phyloP scores from a whole-genome alignment of 2,329 filamentous ascomycete genomes.

The Cladophialophora yegresii region DNA sequence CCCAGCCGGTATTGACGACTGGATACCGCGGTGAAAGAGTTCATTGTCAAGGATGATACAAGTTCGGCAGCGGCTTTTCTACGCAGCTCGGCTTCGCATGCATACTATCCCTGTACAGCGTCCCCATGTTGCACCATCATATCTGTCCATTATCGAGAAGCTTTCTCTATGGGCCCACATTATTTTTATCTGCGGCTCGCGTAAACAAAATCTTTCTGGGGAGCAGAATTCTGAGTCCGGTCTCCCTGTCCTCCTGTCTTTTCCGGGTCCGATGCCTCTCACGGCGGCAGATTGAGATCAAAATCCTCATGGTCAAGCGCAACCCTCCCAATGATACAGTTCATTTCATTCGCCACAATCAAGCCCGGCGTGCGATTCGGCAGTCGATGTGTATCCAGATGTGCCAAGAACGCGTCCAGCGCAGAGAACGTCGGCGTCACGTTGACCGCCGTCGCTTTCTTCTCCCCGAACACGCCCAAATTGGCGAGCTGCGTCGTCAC shows the following conservation, averaged over 20 bases:
- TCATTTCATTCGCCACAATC: constrained; percentile 45
- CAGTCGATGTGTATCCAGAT: constrained; percentile 45
- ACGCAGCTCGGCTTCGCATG: neutral
- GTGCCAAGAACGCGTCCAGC: constrained; percentile 48
- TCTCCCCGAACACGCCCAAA: constrained; percentile 15
- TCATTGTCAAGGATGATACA: neutral
- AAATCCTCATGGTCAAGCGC: constrained; percentile 48
- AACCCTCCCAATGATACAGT: constrained; percentile 46
- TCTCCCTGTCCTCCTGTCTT: neutral
- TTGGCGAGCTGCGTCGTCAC: constrained; percentile 20
- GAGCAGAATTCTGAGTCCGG: neutral
- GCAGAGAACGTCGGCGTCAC: constrained; percentile 43
- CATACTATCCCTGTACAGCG: too few species aligned
- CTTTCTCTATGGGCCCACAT: neutral
- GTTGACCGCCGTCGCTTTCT: constrained; percentile 13
- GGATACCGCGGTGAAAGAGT: too few species aligned
- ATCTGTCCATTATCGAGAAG: neutral
- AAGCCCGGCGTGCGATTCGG: constrained; percentile 39
- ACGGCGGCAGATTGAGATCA: constrained; percentile 50
- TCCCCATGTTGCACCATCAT: neutral
- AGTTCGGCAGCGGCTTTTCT: neutral
- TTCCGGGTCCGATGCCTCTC: constrained; percentile 1
- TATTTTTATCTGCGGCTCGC: neutral
- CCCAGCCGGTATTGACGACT: too few species aligned
- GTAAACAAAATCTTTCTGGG: neutral